phyloP scores from a whole-genome alignment of 495 filamentous ascomycete genomes.

The Hyaloscypha bicolor region DNA sequence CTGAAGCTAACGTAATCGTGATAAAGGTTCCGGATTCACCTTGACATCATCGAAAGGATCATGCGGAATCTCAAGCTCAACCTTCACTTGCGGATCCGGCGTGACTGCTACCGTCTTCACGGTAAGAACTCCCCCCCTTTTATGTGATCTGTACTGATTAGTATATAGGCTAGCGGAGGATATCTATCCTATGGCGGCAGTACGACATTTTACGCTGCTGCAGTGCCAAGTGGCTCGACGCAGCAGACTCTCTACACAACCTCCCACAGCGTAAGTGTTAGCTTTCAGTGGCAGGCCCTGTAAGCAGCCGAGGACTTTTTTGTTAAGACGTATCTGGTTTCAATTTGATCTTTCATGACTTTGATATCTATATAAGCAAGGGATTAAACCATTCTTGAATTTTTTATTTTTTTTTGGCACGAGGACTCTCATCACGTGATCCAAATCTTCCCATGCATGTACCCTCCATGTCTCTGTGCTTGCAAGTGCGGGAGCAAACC shows the following conservation, averaged over 20 bases:
- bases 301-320: background rate
- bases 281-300: slow-evolving; percentile 36
- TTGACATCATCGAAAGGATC: slow-evolving; percentile 60
- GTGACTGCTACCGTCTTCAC: slow-evolving; percentile 48
- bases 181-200: slow-evolving; percentile 51
- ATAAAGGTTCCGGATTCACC: slow-evolving; percentile 56
- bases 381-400: too few species aligned
- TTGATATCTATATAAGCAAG: background rate
- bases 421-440: too few species aligned
- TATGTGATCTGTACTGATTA: slow-evolving; percentile 1
- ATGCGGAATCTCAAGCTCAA: slow-evolving; percentile 51
- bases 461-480: too few species aligned
- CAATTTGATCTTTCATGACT: background rate
- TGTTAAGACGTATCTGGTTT: background rate
- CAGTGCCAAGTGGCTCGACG: slow-evolving; percentile 54
- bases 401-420: too few species aligned
- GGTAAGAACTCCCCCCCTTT: slow-evolving; percentile 37
- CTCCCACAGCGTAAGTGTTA: slow-evolving; percentile 32
- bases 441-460: too few species aligned
- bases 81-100: slow-evolving; percentile 52
- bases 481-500: too few species aligned
- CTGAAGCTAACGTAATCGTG: slow-evolving; percentile 14
- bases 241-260: slow-evolving; percentile 42
- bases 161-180: slow-evolving; percentile 34
- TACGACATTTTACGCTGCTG: slow-evolving; percentile 59